Conservation (phyloP, 1,139 yeast genomes). For the Pichia sp. region DNA sequence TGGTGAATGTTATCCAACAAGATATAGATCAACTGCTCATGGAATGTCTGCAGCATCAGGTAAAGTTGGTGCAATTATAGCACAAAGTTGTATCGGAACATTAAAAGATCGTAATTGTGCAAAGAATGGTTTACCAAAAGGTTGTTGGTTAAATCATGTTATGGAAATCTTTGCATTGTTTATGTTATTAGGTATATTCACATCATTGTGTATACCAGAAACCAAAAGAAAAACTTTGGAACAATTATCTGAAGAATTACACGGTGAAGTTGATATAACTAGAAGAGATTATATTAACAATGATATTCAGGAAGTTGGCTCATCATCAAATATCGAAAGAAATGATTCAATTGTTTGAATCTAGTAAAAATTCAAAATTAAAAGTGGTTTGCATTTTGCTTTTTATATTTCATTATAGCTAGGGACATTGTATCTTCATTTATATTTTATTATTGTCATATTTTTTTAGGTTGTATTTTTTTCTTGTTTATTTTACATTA, state of each 20-base stretch:
- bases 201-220: conserved; percentile 73
- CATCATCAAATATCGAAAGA: conserved; percentile 5
- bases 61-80: conserved; percentile 95
- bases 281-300: conserved; percentile 10
- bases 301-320: conserved; percentile 2
- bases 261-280: conserved; percentile 58
- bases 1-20: conserved; percentile 95
- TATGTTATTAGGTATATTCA: conserved; percentile 71
- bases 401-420: no score
- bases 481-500: no score
- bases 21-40: conserved; percentile 97
- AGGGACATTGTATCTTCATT: no score
- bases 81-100: conserved; percentile 87
- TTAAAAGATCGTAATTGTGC: conserved; percentile 74
- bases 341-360: conserved; percentile 9
- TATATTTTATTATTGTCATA: no score
- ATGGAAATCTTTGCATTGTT: conserved; percentile 90
- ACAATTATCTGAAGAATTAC: conserved; percentile 69
- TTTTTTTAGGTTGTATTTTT: no score
- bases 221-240: conserved; percentile 86
- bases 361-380: no score
- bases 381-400: no score
- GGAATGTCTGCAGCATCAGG: conserved; percentile 97
- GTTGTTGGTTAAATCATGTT: conserved; percentile 85
- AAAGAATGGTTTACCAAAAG: conserved; percentile 36